Conservation (phyloP, 2,329 filamentous ascomycete genomes). For the Fusarium tanahbumbuense region DNA sequence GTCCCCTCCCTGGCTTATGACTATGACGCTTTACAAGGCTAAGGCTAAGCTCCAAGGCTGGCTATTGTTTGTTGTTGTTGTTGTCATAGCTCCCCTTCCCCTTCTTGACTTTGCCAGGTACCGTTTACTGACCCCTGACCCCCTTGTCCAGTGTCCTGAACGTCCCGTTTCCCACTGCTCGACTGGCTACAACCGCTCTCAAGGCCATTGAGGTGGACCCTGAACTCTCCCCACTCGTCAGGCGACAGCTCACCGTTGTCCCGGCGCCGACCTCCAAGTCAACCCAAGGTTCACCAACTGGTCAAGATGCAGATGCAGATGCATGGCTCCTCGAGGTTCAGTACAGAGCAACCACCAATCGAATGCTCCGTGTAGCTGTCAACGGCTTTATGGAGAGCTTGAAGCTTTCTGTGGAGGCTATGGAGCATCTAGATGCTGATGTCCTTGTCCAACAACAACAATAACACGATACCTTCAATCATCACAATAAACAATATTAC, state of each 20-base stretch:
- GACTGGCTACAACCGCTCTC: constrained; percentile 81
- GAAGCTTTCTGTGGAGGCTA: constrained; percentile 84
- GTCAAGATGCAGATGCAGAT: constrained; percentile 34
- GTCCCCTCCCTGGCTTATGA: constrained; percentile 9
- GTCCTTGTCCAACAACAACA: constrained; percentile 64
- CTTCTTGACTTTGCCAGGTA: neutral
- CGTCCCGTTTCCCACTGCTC: constrained; percentile 83
- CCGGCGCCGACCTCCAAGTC: constrained; percentile 42
- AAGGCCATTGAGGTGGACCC: constrained; percentile 84
- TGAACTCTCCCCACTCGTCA: constrained; percentile 88
- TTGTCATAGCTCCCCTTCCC: constrained; percentile 15
- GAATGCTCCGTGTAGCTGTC: constrained; percentile 95
- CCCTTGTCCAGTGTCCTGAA: constrained; percentile 70
- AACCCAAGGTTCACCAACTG: constrained; percentile 34
- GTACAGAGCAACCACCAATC: constrained; percentile 90
- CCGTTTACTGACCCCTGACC: constrained; percentile 28
- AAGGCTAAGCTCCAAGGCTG: constrained; percentile 15
- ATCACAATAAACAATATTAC: constrained; percentile 16
- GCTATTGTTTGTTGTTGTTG: constrained; percentile 31
- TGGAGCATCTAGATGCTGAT: constrained; percentile 90
- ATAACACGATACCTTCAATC: constrained; percentile 20
- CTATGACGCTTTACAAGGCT: constrained; percentile 25
- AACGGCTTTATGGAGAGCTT: constrained; percentile 97
- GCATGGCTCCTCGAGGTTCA: constrained; percentile 72
- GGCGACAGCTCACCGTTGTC: constrained; percentile 73